phyloP scores from a whole-genome alignment of 768 basidiomycete genomes.

The Phylloporus rhodoxanthus region DNA sequence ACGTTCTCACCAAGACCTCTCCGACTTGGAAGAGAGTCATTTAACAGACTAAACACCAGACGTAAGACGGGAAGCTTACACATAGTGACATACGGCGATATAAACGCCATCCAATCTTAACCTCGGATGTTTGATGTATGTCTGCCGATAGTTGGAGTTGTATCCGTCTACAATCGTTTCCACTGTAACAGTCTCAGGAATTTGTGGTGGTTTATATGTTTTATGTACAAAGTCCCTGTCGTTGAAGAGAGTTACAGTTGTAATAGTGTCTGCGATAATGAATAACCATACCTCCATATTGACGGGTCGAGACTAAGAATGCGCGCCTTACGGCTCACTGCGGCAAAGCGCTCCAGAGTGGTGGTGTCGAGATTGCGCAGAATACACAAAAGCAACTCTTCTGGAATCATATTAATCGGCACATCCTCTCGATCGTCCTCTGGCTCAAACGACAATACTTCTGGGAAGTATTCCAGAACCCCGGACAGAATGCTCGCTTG shows the following conservation, averaged over 20 bases:
- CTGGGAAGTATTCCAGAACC: slow-evolving; percentile 46
- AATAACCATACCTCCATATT: slow-evolving; percentile 64
- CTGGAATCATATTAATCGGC: slow-evolving; percentile 57
- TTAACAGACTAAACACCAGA: not conserved
- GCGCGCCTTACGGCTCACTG: slow-evolving; percentile 67
- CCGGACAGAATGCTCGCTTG: slow-evolving; percentile 38
- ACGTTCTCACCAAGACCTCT: slow-evolving; percentile 78
- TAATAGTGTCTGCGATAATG: not conserved
- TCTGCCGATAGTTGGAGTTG: slow-evolving; percentile 60
- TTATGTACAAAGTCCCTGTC: slow-evolving; percentile 55
- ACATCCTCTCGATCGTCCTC: slow-evolving; percentile 59
- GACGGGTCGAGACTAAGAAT: slow-evolving; percentile 60
- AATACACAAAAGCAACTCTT: slow-evolving; percentile 68
- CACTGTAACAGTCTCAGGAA: slow-evolving; percentile 48
- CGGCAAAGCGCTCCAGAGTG: slow-evolving; percentile 72
- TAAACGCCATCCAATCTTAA: slow-evolving; percentile 85
- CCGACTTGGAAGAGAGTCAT: slow-evolving; percentile 10
- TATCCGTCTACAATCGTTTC: slow-evolving; percentile 47
- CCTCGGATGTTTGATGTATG: slow-evolving; percentile 81
- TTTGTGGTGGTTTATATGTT: slow-evolving; percentile 73
- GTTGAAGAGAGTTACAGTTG: slow-evolving; percentile 6
- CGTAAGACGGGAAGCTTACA: slow-evolving; percentile 42
- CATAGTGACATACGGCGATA: slow-evolving; percentile 86
- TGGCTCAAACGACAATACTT: slow-evolving; percentile 52
- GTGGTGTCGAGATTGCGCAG: slow-evolving; percentile 61